Conservation (phyloP, 2,329 filamentous ascomycete species). For the Chalaropsis ovoidea region DNA sequence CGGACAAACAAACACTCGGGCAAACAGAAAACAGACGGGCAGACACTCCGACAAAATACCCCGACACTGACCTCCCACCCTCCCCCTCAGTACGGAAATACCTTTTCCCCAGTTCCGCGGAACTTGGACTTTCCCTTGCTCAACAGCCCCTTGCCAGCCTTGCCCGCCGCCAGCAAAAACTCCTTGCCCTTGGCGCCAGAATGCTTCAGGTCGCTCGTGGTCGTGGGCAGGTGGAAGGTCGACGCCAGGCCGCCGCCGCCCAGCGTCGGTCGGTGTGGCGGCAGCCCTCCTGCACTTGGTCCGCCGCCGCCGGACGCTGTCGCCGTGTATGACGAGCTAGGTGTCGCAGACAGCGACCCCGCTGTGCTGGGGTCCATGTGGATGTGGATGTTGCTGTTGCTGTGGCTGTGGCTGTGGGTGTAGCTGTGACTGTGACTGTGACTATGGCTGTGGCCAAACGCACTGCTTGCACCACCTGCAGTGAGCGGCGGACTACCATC, state of each 20-base stretch:
- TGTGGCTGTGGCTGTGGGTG: not conserved
- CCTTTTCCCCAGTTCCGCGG: conserved; percentile 66
- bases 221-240: conserved; percentile 31
- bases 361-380: not conserved
- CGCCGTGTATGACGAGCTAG: not conserved
- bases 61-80: too few relatives aligned
- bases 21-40: not conserved
- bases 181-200: conserved; percentile 72
- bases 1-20: too few relatives aligned
- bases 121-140: conserved; percentile 85
- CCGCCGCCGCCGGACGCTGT: not conserved
- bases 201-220: conserved; percentile 40
- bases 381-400: not conserved
- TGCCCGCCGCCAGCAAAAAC: conserved; percentile 73
- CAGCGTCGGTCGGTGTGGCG: conserved; percentile 27
- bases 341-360: not conserved
- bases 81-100: conserved; percentile 53
- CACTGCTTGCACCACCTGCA: not conserved
- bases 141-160: conserved; percentile 71
- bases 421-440: not conserved
- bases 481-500: not conserved
- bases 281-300: not conserved
- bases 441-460: not conserved
- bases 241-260: conserved; percentile 32
- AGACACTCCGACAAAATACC: not conserved